These are phyloP conservation scores for Chenopodium berlandieri DNA, from an alignment of 148 eudicot species.

Conservation along the genomic window DNA sequence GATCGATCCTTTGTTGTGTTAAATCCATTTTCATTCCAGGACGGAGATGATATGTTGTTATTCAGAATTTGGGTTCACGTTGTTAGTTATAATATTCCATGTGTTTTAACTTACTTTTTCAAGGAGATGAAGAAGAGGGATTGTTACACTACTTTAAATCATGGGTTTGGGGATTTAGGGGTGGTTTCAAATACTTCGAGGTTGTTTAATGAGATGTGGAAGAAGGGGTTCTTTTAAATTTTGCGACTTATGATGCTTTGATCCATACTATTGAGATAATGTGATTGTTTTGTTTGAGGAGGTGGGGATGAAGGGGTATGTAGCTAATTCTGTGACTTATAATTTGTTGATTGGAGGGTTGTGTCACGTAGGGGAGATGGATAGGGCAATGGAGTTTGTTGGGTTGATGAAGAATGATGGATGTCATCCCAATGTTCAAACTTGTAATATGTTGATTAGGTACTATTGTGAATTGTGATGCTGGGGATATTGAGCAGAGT, in stretches of 20 bases:
- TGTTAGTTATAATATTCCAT: slow-evolving; percentile 76
- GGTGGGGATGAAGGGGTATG: slow-evolving; percentile 75
- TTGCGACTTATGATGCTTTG: slow-evolving; percentile 80
- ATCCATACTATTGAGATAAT: slow-evolving; percentile 66
- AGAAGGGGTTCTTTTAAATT: slow-evolving; percentile 73
- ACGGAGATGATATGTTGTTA: too few species aligned
- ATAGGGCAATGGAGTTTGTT: slow-evolving; percentile 58
- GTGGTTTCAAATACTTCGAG: slow-evolving; percentile 62
- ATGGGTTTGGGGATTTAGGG: slow-evolving; percentile 85
- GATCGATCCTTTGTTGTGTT: too few species aligned
- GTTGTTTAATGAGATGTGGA: slow-evolving; percentile 69
- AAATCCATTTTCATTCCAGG: too few species aligned
- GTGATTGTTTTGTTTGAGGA: slow-evolving; percentile 60
- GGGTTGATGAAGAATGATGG: slow-evolving; percentile 65
- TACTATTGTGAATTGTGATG: slow-evolving; percentile 80
- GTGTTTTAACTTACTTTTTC: slow-evolving; percentile 64
- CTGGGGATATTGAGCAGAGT: slow-evolving; percentile 85
- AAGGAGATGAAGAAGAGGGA: slow-evolving; percentile 76
- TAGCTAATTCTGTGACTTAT: slow-evolving; percentile 72
- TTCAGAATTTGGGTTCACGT: slow-evolving; percentile 55
- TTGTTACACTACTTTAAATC: slow-evolving; percentile 72
- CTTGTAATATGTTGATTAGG: slow-evolving; percentile 70
- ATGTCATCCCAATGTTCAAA: slow-evolving; percentile 81
- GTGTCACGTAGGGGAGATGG: slow-evolving; percentile 73
- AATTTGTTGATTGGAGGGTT: slow-evolving; percentile 74